These are phyloP conservation scores for Fusarium xylarioides DNA, from an alignment of 2,329 filamentous ascomycete species.

Conservation along the genomic window DNA sequence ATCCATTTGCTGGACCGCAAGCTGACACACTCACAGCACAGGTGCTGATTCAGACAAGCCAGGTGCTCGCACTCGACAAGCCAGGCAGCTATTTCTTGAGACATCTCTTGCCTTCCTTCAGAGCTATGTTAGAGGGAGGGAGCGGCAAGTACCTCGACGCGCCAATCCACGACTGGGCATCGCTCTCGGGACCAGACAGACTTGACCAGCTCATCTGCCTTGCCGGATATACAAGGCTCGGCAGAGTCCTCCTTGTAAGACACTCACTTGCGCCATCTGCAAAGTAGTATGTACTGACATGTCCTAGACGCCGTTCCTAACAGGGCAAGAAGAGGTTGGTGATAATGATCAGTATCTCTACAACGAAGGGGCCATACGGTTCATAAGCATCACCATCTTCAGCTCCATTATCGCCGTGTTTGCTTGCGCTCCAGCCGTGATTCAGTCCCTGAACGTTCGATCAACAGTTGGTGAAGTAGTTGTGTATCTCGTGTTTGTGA, in stretches of 20 bases:
- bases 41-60: background rate
- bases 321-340: background rate
- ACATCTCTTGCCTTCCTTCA: background rate
- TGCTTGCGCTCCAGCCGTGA: conserved; percentile 18
- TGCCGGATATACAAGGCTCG: background rate
- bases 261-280: background rate
- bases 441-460: conserved; percentile 20
- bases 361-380: background rate
- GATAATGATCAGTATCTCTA: background rate
- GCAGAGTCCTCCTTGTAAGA: background rate
- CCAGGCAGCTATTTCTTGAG: background rate
- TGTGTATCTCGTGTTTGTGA: conserved; percentile 23
- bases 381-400: background rate
- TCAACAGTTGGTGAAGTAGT: conserved; percentile 15
- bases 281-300: background rate
- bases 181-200: background rate
- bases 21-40: background rate
- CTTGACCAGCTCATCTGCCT: conserved; percentile 7
- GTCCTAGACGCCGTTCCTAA: background rate
- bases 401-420: conserved; percentile 6
- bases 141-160: background rate
- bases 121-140: background rate
- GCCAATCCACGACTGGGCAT: conserved; percentile 8
- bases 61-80: background rate
- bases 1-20: background rate